Evolutionary conservation across 2,329 filamentous ascomycete species (phyloP).

Genomic region (Fusarium cicatricum): DNA sequence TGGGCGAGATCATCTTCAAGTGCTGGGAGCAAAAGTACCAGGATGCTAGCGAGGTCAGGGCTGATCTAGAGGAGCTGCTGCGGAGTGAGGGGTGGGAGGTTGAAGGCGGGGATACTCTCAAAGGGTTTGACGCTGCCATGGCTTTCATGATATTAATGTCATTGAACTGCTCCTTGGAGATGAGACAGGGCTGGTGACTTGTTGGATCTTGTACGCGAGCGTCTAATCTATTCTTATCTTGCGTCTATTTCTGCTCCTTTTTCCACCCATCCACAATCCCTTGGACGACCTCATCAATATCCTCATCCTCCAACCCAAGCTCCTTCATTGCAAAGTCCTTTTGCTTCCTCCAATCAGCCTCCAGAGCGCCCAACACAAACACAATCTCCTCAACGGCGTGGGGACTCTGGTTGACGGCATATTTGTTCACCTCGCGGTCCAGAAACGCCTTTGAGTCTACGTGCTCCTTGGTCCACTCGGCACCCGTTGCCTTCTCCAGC

Average conservation of each 20-base stretch:
- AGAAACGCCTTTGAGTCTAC: slow-evolving; percentile 53
- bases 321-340: slow-evolving; percentile 57
- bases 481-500: slow-evolving; percentile 59
- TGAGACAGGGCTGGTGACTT: background rate
- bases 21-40: slow-evolving; percentile 5
- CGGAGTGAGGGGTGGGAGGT: background rate
- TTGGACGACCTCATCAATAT: slow-evolving; percentile 53
- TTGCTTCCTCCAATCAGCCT: slow-evolving; percentile 58
- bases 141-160: too few relatives aligned
- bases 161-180: too few relatives aligned
- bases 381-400: slow-evolving; percentile 57
- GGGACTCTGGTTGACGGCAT: slow-evolving; percentile 46
- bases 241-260: slow-evolving; percentile 8
- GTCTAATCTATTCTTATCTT: background rate
- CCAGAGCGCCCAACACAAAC: slow-evolving; percentile 57
- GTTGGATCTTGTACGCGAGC: background rate
- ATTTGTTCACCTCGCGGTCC: slow-evolving; percentile 47
- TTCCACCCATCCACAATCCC: slow-evolving; percentile 43
- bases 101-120: background rate
- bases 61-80: background rate
- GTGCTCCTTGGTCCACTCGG: slow-evolving; percentile 47
- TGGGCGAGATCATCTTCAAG: background rate
- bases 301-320: slow-evolving; percentile 56
- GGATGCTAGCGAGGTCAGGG: background rate
- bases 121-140: background rate